phyloP scores from a whole-genome alignment of 352 stramenopile genomes.

The Phytophthora parvispora region DNA sequence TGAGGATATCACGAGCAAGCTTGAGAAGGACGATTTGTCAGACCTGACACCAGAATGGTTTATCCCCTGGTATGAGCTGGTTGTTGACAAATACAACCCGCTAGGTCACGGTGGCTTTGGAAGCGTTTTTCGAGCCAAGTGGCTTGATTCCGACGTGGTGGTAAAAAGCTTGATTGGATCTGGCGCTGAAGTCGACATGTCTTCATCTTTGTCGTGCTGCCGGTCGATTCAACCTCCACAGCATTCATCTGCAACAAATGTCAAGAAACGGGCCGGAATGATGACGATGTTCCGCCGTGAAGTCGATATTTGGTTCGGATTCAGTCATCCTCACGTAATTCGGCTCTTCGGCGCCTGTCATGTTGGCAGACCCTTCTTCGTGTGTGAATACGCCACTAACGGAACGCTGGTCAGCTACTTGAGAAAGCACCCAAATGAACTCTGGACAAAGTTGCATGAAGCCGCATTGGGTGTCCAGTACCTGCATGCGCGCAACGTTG shows the following conservation, averaged over 20 bases:
- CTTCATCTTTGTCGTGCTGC: neutral
- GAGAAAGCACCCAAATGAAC: neutral
- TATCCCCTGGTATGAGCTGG: conserved; percentile 22
- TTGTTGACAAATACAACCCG: conserved; percentile 1
- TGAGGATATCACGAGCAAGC: conserved; percentile 4
- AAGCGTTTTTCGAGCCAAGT: conserved; percentile 13
- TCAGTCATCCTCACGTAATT: conserved; percentile 14
- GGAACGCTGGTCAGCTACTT: conserved; percentile 12
- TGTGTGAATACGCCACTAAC: conserved; percentile 12
- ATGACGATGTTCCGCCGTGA: conserved; percentile 7
- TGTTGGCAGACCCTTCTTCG: conserved; percentile 15
- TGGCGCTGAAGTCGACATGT: neutral
- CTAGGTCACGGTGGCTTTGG: conserved; percentile 10
- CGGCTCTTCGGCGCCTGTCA: conserved; percentile 15
- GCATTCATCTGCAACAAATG: neutral
- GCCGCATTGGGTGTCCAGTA: conserved; percentile 3
- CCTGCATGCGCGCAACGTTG: neutral
- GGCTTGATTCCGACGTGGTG: conserved; percentile 13
- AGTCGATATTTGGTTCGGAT: conserved; percentile 17
- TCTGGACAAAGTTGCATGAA: conserved; percentile 1
- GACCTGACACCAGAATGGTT: conserved; percentile 6
- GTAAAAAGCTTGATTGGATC: neutral
- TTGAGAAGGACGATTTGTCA: neutral
- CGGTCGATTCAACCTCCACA: neutral
- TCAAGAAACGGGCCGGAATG: neutral